Conservation (phyloP, 73 alveolate species). For the Durusdinium trenchii region DNA sequence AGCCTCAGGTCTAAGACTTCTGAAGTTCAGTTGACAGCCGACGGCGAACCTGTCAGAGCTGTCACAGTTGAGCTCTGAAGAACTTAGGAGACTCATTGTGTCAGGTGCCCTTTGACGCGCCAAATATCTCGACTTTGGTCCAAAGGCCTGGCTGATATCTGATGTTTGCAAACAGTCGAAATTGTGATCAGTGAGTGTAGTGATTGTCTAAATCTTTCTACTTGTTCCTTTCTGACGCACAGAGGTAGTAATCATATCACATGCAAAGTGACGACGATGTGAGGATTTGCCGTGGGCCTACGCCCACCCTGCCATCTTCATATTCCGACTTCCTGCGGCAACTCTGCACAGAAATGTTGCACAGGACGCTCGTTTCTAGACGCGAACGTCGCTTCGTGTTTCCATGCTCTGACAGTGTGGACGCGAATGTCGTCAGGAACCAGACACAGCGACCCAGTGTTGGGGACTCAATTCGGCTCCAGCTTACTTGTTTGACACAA, state of each 20-base stretch:
- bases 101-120: conserved; percentile 95
- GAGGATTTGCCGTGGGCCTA: conserved; percentile 93
- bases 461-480: background rate
- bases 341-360: conserved; percentile 69
- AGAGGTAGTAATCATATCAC: background rate
- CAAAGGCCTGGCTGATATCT: conserved; percentile 7
- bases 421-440: conserved; percentile 34
- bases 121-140: conserved; percentile 84
- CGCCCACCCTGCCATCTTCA: conserved; percentile 67
- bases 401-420: too few species aligned
- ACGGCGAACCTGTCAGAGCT: too few species aligned
- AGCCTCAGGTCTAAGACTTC: background rate
- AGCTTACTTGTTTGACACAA: too few species aligned
- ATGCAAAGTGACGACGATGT: background rate
- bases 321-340: conserved; percentile 92
- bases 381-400: too few species aligned
- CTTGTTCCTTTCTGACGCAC: background rate
- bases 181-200: background rate
- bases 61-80: background rate
- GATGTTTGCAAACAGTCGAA: background rate
- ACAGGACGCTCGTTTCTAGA: too few species aligned
- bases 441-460: conserved; percentile 60
- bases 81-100: background rate
- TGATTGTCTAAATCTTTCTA: background rate
- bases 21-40: too few species aligned